Conservation (phyloP, 805 yeast species). For the Torulaspora indica region DNA sequence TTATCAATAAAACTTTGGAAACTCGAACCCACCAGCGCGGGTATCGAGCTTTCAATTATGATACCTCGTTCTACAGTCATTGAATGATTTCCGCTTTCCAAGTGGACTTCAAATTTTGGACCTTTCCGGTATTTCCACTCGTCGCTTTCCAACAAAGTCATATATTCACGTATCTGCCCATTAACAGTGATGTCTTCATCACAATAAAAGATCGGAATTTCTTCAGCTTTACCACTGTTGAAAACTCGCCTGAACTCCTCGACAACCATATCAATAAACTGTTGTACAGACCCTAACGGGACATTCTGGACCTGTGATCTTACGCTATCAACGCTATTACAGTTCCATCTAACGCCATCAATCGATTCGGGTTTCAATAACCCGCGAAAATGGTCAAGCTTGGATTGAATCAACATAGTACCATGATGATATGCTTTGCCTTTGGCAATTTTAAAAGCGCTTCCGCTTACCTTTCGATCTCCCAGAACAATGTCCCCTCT, state of each 20-base stretch:
- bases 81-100: conserved; percentile 36
- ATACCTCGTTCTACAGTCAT: conserved; percentile 52
- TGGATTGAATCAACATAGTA: conserved; percentile 76
- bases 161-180: conserved; percentile 40
- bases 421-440: conserved; percentile 93
- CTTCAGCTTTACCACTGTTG: conserved; percentile 19
- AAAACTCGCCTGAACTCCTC: conserved; percentile 25
- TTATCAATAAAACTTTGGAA: conserved; percentile 19
- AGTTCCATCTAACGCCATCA: conserved; percentile 43
- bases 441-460: conserved; percentile 80
- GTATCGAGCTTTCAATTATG: conserved; percentile 16
- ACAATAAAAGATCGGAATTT: conserved; percentile 29
- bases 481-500: conserved; percentile 74
- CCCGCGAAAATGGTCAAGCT: conserved; percentile 54
- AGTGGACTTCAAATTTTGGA: conserved; percentile 60
- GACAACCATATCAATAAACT: conserved; percentile 29
- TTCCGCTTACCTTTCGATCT: conserved; percentile 73
- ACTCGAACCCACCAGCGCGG: conserved; percentile 15
- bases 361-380: conserved; percentile 48
- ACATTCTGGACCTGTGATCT: conserved; percentile 74
- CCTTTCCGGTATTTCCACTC: conserved; percentile 74
- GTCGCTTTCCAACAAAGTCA: conserved; percentile 50
- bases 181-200: conserved; percentile 31
- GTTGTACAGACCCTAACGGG: conserved; percentile 39
- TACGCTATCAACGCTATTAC: conserved; percentile 67